Base-by-base conservation (phyloP, 2,329 filamentous ascomycete genomes). In the Scleromitrula shiraiana region DNA sequence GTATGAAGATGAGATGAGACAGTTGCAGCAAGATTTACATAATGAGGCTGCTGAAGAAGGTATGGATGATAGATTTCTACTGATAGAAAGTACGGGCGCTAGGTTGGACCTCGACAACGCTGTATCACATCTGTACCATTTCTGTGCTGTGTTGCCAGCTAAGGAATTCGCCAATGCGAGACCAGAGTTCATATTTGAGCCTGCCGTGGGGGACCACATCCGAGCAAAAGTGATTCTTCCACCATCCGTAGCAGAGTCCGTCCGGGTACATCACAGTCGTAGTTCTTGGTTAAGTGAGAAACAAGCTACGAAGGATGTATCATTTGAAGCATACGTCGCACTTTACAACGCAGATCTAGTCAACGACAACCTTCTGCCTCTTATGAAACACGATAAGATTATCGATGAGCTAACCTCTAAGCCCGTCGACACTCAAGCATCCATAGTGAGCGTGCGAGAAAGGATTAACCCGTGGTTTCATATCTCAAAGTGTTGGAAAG, bases 321-420 rank as follows among this genome's bases (percentile, higher is more conserved):
- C 70, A 0, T 93, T 95, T 52, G 78, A 87, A 59, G 86, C 89
- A 1, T 95, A 90, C 60, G 67, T 77, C 19, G 72, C 71, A 5
- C 70, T 97, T 0, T 81, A 91, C 60, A 57, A 76, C 7, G 82
- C 77, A 22, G 83, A 84, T 0, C 69, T 96, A 5, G 66, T 97
- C 1, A 89, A 87, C 52, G 78, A 94, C 12, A 74, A 95, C 57
- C 67, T 96, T 0, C 70, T 95, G 33, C 91, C 91, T 68, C 47
- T 58, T 7, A 38, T 60, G 42, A 61, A 70, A 32, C 49, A 57
- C 29, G 53, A 64, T 9, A 54, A 59, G 22, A 59, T 64, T 37
- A 56, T 72, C 2, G 56, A 65, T 6, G 71, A 75, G 17, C 4
- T 59, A 67, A 7, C 67, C 74, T 91, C 85, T 80, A 69, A 77